Percentiles rank a stretch among this genome's conserved stretches.
phyloP scores from a whole-genome alignment of 352 stramenopile genomes.

The Pythium chondricola region DNA sequence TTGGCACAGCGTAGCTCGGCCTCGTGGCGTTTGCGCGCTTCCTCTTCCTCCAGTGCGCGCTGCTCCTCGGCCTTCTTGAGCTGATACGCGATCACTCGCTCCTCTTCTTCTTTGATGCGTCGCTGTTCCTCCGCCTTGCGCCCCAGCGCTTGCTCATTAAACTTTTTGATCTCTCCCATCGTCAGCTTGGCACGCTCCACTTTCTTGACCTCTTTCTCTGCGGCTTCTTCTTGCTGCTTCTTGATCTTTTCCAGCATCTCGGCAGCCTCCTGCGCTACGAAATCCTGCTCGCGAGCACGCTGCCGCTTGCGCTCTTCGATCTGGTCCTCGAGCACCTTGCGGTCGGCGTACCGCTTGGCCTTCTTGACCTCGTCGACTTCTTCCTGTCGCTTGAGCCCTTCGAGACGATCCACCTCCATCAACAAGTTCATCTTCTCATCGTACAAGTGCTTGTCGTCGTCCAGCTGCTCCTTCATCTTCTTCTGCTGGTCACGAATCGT shows the following conservation, averaged over 20 bases:
- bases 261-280: slow-evolving; percentile 71
- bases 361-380: slow-evolving; percentile 86
- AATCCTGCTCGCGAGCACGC: slow-evolving; percentile 34
- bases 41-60: slow-evolving; percentile 55
- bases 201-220: slow-evolving; percentile 65
- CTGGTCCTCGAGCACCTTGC: slow-evolving; percentile 87
- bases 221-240: slow-evolving; percentile 56
- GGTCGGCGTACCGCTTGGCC: slow-evolving; percentile 71
- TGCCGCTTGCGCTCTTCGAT: slow-evolving; percentile 54
- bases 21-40: slow-evolving; percentile 54
- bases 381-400: slow-evolving; percentile 89
- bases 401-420: slow-evolving; percentile 93
- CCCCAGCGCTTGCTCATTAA: slow-evolving; percentile 50
- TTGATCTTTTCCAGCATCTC: slow-evolving; percentile 88
- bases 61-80: slow-evolving; percentile 68
- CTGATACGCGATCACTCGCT: slow-evolving; percentile 62
- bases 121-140: slow-evolving; percentile 57
- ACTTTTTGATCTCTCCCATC: slow-evolving; percentile 69
- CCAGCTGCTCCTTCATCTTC: slow-evolving; percentile 51
- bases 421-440: slow-evolving; percentile 92
- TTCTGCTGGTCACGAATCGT: slow-evolving; percentile 93
- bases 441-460: slow-evolving; percentile 83
- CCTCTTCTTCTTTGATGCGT: slow-evolving; percentile 76
- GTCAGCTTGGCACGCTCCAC: slow-evolving; percentile 41
- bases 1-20: slow-evolving; percentile 72